Percentiles rank a stretch among this genome's conserved stretches.
phyloP scores from a whole-genome alignment of 2,329 filamentous ascomycete species.

The Colletotrichum sojae region DNA sequence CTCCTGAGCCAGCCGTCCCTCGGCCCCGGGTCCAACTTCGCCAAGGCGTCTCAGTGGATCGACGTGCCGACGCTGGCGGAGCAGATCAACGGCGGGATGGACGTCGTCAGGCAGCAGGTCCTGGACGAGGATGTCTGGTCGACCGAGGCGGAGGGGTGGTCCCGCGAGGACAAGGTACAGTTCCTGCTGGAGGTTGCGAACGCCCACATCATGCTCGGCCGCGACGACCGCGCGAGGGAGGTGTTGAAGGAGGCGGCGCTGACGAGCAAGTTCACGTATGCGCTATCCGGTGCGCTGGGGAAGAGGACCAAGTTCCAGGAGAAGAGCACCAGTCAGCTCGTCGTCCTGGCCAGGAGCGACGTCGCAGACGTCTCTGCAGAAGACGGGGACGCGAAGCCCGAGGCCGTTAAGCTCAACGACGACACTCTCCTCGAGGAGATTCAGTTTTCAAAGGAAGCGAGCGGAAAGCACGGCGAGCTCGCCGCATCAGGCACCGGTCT shows the following conservation, averaged over 20 bases:
- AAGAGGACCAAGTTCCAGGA: constrained; percentile 88
- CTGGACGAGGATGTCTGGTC: constrained; percentile 55
- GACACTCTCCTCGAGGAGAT: constrained; percentile 94
- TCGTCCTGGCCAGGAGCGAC: constrained; percentile 86
- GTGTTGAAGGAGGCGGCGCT: constrained; percentile 78
- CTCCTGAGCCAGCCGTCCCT: constrained; percentile 71
- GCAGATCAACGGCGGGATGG: constrained; percentile 59
- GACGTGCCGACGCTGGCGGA: constrained; percentile 71
- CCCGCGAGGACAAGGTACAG: constrained; percentile 69
- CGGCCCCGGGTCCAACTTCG: constrained; percentile 68
- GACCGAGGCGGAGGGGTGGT: constrained; percentile 53
- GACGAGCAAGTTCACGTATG: constrained; percentile 82
- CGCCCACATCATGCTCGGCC: constrained; percentile 86
- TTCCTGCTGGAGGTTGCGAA: constrained; percentile 88
- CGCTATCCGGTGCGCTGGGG: constrained; percentile 87
- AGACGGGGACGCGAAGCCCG: constrained; percentile 62
- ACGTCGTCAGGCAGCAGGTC: constrained; percentile 57
- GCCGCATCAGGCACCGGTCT: constrained; percentile 59
- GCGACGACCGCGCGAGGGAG: constrained; percentile 80
- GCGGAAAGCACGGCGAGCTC: constrained; percentile 53
- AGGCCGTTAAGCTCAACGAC: constrained; percentile 85
- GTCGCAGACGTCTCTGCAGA: constrained; percentile 39
- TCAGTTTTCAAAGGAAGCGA: constrained; percentile 71
- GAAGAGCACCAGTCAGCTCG: constrained; percentile 86
- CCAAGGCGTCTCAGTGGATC: constrained; percentile 70